Conservation (phyloP, 352 stramenopile genomes). For the Globisporangium uncinulatum region DNA sequence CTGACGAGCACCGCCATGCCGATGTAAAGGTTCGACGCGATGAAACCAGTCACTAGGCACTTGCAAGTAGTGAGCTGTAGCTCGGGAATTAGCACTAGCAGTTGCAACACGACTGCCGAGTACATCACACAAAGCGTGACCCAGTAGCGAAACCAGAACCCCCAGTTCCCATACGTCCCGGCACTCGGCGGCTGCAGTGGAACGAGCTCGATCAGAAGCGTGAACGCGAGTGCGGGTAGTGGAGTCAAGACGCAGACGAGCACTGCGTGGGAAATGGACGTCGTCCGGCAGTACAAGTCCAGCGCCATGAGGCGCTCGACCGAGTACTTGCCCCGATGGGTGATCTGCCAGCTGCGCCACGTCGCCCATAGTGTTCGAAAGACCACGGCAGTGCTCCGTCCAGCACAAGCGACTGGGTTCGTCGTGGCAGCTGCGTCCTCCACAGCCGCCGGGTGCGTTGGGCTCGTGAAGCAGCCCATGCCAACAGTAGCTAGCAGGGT, state of each 20-base stretch:
- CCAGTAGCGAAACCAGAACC: constrained; percentile 19
- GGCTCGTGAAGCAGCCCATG: too few relatives aligned
- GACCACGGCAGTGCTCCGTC: background rate
- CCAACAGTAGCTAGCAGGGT: too few relatives aligned
- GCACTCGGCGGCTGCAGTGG: constrained; percentile 20
- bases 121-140: constrained; percentile 10
- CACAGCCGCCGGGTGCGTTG: too few relatives aligned
- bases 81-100: too few relatives aligned
- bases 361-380: background rate
- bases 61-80: too few relatives aligned
- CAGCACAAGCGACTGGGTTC: background rate
- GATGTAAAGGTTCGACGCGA: too few relatives aligned
- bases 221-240: constrained; percentile 11
- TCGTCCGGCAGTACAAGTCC: constrained; percentile 18
- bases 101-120: too few relatives aligned
- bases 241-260: constrained; percentile 19
- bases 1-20: too few relatives aligned
- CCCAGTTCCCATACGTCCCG: constrained; percentile 17
- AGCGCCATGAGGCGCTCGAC: constrained; percentile 24
- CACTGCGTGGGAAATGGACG: constrained; percentile 8
- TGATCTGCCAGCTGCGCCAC: background rate
- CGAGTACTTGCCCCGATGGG: constrained; percentile 18
- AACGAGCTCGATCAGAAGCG: constrained; percentile 21
- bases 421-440: too few relatives aligned
- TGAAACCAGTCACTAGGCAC: too few relatives aligned